Base-by-base conservation (phyloP, 805 yeast species). In the Barnettozyma pratensis region DNA sequence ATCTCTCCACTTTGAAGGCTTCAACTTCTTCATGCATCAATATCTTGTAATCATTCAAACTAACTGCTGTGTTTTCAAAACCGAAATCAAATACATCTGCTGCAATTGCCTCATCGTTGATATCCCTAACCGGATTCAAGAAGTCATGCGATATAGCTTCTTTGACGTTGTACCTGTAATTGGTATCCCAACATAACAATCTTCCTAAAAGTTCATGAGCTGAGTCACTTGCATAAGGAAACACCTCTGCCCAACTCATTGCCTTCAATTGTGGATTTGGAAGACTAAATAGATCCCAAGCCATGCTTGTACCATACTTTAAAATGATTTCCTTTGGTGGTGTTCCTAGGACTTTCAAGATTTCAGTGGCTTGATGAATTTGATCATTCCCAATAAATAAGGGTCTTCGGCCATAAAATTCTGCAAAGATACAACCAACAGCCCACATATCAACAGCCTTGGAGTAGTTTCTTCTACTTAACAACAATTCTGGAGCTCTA, bases 361-460 rank as follows among this genome's bases (percentile, higher is more conserved):
- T 87, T 59, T 80, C 85, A 39, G 71, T 74, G 7, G 88, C 64
- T 64, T 91, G 98, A 53, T 84, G 85, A 51, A 78, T 57, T 49
- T 83, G 83, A 63, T 81, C 82, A 49, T 77, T 77, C 0, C 97
- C 97, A 44, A 81, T 78, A 62, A 91, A 90, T 12, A 89, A 63
- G 1, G 97, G 96, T 58, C 75, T 75, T 51, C 97, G 71, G 0
- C 89, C 87, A 54, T 85, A 87, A 43, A 91, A 70, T 64, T 91
- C 98, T 3, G 84, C 96, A 51, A 90, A 67, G 8, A 91, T 89
- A 61, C 97, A 91, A 1, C 97, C 98, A 8, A 84, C 80, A 0
- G 97, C 90, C 98, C 98, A 91, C 72, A 91, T 73, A 64, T 91
- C 98, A 42, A 91, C 85, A 3, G 79, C 73, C 49, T 85, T 85